A percentile compares a stretch with the other conserved stretches of the same genome.
These are phyloP conservation scores for Coffea canephora DNA, from an alignment of 257 asterid genomes.

Conservation along the genomic window DNA sequence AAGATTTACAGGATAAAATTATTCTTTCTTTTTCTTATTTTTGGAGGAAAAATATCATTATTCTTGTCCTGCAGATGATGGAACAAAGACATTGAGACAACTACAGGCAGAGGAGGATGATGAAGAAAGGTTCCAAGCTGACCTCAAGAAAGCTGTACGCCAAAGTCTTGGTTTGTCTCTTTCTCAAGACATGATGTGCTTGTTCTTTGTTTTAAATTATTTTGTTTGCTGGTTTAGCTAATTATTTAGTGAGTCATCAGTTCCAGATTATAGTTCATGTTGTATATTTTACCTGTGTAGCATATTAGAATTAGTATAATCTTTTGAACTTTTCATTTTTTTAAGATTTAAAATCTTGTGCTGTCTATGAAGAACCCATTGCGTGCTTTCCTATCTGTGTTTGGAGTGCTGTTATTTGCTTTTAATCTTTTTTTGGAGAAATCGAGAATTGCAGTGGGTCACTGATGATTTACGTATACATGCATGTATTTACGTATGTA, in stretches of 20 bases:
- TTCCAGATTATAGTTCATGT: neutral
- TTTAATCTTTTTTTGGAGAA: neutral
- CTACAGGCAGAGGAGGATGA: conserved; percentile 79
- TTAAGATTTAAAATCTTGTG: neutral
- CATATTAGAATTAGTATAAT: neutral
- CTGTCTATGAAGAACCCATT: neutral
- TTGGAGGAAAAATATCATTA: conserved; percentile 7
- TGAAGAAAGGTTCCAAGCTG: conserved; percentile 95
- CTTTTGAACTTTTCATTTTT: neutral
- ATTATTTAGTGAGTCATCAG: neutral
- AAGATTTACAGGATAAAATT: neutral
- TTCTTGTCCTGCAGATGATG: conserved; percentile 40
- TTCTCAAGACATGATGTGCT: conserved; percentile 3
- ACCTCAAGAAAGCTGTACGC: conserved; percentile 79
- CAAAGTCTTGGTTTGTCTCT: conserved; percentile 77
- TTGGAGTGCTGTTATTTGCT: neutral
- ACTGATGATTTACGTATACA: neutral
- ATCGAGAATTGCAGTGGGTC: neutral
- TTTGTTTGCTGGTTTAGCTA: neutral
- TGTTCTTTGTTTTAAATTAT: conserved; percentile 10
- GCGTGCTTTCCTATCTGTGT: neutral
- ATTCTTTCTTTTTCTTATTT: neutral
- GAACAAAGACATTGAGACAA: conserved; percentile 60
- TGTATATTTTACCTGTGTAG: neutral
- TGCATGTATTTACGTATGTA: neutral